Base-by-base conservation (phyloP, 208 protist genomes). In the Wallacemonas collosoma region DNA sequence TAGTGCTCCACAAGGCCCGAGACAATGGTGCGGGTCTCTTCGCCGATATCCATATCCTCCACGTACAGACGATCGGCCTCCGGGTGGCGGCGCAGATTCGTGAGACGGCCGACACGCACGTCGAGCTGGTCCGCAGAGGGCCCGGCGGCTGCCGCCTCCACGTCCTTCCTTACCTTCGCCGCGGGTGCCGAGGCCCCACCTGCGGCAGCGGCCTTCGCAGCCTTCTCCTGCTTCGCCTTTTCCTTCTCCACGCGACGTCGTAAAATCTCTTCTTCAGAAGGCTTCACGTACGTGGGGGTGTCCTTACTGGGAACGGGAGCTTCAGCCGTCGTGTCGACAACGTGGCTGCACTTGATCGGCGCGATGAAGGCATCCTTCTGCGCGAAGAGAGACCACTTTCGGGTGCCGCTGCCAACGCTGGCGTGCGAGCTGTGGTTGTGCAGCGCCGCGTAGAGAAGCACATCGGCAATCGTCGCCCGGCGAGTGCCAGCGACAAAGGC, bases 11-110 rank as follows among this genome's bases (percentile, higher is more conserved):
- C 93, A 2, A 98, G 81, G 43, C 96, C 96, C 72, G 85, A 95
- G 64, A 97, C 89, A 58, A 98, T 93, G 38, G 89, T 98, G 67
- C 95, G 91, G 47, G 81, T 89, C 54, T 94, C 94, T 5, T 87
- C 76, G 38, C 95, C 95, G 54, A 98, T 76, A 71, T 97, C 91
- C 85, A 98, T 97, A 51, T 97, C 79, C 82, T 98, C 95, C 12
- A 98, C 77, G 71, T 89, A 98, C 38, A 98, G 85, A 14, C 80
- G 72, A 65, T 97, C 93, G 3, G 95, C 91, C 43, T 94, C 77
- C 3, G 93, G 88, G 79, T 98, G 95, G 7, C 64, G 63, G 36
- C 85, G 80, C 17, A 96, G 68, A 41, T 93, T 86, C 15, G 90
- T 85, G 53, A 98, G 90, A 17, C 82, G 82, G 15, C 93, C 95